These are phyloP conservation scores for Penicillium decumbens DNA, from an alignment of 2,329 filamentous ascomycete genomes.

Conservation along the genomic window DNA sequence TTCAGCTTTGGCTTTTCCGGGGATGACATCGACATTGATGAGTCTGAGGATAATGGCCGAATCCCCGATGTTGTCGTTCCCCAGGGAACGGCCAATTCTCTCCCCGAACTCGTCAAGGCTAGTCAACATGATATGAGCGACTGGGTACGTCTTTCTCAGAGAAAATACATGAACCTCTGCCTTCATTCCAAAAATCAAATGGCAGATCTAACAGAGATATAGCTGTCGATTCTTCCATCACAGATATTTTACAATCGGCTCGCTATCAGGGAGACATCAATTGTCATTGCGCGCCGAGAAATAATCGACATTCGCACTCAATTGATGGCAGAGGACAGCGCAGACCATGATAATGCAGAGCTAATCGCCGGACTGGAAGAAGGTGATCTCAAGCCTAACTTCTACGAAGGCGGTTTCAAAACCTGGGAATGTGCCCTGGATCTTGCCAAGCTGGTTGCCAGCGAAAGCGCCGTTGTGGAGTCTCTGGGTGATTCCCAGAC, in stretches of 20 bases:
- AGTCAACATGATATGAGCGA: slow-evolving; percentile 45
- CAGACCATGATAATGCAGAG: slow-evolving; percentile 41
- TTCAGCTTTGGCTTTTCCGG: slow-evolving; percentile 57
- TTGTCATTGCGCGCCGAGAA: slow-evolving; percentile 52
- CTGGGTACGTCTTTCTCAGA: slow-evolving; percentile 40
- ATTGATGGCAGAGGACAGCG: slow-evolving; percentile 55
- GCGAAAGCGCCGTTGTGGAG: slow-evolving; percentile 15
- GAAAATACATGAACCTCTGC: background rate
- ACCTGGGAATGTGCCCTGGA: slow-evolving; percentile 64
- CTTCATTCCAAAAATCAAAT: background rate
- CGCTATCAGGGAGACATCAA: slow-evolving; percentile 34
- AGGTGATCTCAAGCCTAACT: slow-evolving; percentile 55
- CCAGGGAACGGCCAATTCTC: slow-evolving; percentile 11
- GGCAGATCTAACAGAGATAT: slow-evolving; percentile 9
- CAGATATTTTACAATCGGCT: slow-evolving; percentile 57
- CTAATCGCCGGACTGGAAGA: slow-evolving; percentile 49
- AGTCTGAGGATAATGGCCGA: slow-evolving; percentile 26
- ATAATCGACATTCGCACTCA: slow-evolving; percentile 61
- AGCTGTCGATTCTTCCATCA: slow-evolving; percentile 55
- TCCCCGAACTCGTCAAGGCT: slow-evolving; percentile 35
- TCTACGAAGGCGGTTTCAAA: slow-evolving; percentile 66
- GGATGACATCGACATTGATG: slow-evolving; percentile 54
- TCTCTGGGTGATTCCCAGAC: slow-evolving; percentile 8
- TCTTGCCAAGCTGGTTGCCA: slow-evolving; percentile 44
- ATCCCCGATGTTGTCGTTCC: slow-evolving; percentile 10